A percentile compares a stretch with the other conserved stretches of the same genome.
phyloP scores from a whole-genome alignment of 1,284 basidiomycete genomes.

The Leccinum solheimii region DNA sequence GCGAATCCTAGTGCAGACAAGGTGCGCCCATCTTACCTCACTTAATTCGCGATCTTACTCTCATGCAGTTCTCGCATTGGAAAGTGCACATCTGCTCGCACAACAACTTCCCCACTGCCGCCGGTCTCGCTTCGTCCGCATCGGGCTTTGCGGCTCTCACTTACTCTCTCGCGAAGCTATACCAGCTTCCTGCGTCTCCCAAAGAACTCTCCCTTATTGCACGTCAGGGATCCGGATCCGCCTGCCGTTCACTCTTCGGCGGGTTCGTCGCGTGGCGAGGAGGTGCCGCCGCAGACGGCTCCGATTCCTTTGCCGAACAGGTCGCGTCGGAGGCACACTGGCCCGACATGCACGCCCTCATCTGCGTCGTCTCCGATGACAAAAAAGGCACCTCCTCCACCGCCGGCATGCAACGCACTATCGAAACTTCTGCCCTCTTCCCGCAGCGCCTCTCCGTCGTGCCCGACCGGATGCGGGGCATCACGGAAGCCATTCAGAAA shows the following conservation, averaged over 20 bases:
- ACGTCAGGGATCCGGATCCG: conserved; percentile 96
- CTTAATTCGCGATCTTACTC: conserved; percentile 4
- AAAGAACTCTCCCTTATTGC: conserved; percentile 89
- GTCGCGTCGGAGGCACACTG: conserved; percentile 88
- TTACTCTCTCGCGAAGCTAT: conserved; percentile 85
- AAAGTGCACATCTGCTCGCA: conserved; percentile 87
- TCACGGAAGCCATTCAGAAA: conserved; percentile 76
- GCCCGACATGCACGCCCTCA: conserved; percentile 95
- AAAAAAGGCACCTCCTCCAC: conserved; percentile 98
- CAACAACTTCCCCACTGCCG: conserved; percentile 99
- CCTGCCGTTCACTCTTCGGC: conserved; percentile 95
- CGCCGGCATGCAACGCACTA: conserved; percentile 95
- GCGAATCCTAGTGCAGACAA: conserved; percentile 62
- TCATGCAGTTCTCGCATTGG: conserved; percentile 65
- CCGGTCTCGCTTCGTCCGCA: conserved; percentile 95
- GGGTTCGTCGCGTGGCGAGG: conserved; percentile 95
- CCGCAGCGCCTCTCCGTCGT: conserved; percentile 93
- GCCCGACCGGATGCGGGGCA: conserved; percentile 82
- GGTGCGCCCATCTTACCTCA: conserved; percentile 43
- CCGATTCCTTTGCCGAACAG: conserved; percentile 87
- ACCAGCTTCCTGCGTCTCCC: conserved; percentile 71
- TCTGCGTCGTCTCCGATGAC: conserved; percentile 94
- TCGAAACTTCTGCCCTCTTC: conserved; percentile 88
- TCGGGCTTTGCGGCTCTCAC: conserved; percentile 97
- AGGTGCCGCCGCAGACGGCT: conserved; percentile 61